Percentiles rank a stretch among this genome's conserved stretches.
These are phyloP conservation scores for Tephrocybe sp. DNA, from an alignment of 768 basidiomycete genomes.

Conservation along the genomic window DNA sequence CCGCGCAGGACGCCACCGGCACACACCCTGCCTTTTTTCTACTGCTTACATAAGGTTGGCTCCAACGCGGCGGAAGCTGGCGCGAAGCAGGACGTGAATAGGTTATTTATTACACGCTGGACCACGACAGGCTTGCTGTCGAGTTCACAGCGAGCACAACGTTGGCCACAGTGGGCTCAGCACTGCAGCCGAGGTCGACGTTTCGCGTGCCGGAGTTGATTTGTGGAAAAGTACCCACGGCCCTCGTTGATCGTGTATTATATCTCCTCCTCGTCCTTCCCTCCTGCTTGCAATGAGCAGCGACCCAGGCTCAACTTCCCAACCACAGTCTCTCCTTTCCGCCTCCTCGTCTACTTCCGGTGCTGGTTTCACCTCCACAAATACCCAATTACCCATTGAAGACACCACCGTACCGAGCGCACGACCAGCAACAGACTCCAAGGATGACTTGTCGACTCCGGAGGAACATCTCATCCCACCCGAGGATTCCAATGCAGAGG, in stretches of 20 bases:
- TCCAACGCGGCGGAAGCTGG: slow-evolving; percentile 2
- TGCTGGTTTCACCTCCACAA: slow-evolving; percentile 24
- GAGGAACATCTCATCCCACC: background rate
- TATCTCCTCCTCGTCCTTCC: slow-evolving; percentile 22
- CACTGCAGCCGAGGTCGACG: background rate
- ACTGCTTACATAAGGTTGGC: slow-evolving; percentile 16
- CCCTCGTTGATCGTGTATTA: slow-evolving; percentile 30
- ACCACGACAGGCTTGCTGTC: background rate
- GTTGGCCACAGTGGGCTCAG: background rate
- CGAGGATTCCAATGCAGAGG: background rate
- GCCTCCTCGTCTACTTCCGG: slow-evolving; percentile 24
- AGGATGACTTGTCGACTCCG: slow-evolving; percentile 3
- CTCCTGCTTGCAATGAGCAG: slow-evolving; percentile 44
- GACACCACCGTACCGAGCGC: slow-evolving; percentile 12
- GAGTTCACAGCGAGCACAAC: slow-evolving; percentile 7
- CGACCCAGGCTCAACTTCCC: slow-evolving; percentile 30
- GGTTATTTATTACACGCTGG: background rate
- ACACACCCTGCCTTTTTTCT: slow-evolving; percentile 13
- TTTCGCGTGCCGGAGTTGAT: slow-evolving; percentile 18
- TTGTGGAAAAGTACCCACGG: slow-evolving; percentile 39
- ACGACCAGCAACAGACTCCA: slow-evolving; percentile 10
- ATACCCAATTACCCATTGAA: slow-evolving; percentile 17
- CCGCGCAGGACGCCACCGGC: slow-evolving; percentile 1
- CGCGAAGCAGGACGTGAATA: background rate
- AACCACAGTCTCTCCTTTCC: slow-evolving; percentile 30